These are phyloP conservation scores for Stemphylium lycopersici DNA, from an alignment of 2,329 filamentous ascomycete species.

Conservation along the genomic window DNA sequence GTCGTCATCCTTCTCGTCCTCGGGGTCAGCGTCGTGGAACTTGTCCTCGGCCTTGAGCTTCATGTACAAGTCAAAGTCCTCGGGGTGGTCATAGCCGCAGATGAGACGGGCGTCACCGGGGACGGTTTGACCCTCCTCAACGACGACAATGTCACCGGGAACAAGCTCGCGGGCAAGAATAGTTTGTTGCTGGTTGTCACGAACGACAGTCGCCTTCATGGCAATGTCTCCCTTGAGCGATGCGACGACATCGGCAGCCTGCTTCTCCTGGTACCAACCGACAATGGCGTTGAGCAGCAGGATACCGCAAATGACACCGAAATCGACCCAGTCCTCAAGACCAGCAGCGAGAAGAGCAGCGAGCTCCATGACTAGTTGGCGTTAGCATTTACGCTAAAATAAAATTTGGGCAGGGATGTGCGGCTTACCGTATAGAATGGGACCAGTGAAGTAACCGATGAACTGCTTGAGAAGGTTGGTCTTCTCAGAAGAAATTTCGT, in stretches of 20 bases:
- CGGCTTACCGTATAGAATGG: constrained; percentile 74
- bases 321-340: constrained; percentile 75
- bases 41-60: constrained; percentile 63
- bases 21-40: constrained; percentile 63
- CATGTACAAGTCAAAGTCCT: constrained; percentile 71
- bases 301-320: constrained; percentile 79
- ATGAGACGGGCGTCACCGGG: constrained; percentile 74
- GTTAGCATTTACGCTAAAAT: constrained; percentile 17
- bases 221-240: constrained; percentile 79
- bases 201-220: constrained; percentile 72
- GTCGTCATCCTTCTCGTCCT: constrained; percentile 65
- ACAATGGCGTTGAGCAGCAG: constrained; percentile 75
- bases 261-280: constrained; percentile 83
- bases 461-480: constrained; percentile 78
- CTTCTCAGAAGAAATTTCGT: constrained; percentile 76
- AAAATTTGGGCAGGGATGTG: constrained; percentile 19
- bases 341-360: constrained; percentile 75
- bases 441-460: constrained; percentile 75
- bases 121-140: constrained; percentile 74
- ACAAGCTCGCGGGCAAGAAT: constrained; percentile 77
- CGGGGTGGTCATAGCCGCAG: constrained; percentile 72
- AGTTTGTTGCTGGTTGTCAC: constrained; percentile 70
- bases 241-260: constrained; percentile 71
- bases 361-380: constrained; percentile 71
- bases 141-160: constrained; percentile 74